phyloP scores from a whole-genome alignment of 164 flowering plant genomes.

The Annona squamosa region DNA sequence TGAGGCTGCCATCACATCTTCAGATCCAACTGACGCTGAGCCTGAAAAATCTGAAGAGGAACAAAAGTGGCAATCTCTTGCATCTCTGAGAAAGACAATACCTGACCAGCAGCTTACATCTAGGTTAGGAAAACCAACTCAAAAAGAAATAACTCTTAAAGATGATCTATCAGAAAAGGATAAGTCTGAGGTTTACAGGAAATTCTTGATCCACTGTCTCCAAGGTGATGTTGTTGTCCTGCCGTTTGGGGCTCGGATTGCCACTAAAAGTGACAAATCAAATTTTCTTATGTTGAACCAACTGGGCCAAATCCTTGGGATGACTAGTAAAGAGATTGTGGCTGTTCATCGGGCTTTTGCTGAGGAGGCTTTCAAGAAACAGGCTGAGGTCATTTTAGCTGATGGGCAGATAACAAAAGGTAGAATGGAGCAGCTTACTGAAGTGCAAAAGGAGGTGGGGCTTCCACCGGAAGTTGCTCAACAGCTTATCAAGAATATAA shows the following conservation, averaged over 20 bases:
- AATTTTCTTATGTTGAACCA: constrained; percentile 65
- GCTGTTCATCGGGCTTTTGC: constrained; percentile 72
- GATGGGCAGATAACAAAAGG: constrained; percentile 88
- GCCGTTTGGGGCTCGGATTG: constrained; percentile 64
- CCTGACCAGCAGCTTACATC: constrained; percentile 46
- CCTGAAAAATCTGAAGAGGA: constrained; percentile 33
- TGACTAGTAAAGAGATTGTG: constrained; percentile 57
- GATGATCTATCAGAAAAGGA: constrained; percentile 83
- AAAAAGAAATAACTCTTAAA: constrained; percentile 78
- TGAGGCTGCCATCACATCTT: constrained; percentile 46
- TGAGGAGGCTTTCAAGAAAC: constrained; percentile 74
- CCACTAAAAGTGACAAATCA: constrained; percentile 64
- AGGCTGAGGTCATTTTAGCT: constrained; percentile 92
- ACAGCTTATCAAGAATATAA: constrained; percentile 74
- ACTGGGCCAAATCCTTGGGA: constrained; percentile 73
- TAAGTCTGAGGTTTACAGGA: constrained; percentile 70
- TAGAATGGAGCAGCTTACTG: constrained; percentile 63
- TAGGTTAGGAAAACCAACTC: constrained; percentile 51
- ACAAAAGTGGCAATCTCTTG: constrained; percentile 73
- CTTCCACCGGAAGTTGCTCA: constrained; percentile 71
- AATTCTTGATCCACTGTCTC: constrained; percentile 66
- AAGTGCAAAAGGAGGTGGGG: constrained; percentile 76
- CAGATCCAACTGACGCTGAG: constrained; percentile 33
- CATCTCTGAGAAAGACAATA: constrained; percentile 56
- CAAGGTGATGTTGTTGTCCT: constrained; percentile 62